Evolutionary conservation across 495 filamentous ascomycete genomes (phyloP).

Genomic region (Tuber aestivum): DNA sequence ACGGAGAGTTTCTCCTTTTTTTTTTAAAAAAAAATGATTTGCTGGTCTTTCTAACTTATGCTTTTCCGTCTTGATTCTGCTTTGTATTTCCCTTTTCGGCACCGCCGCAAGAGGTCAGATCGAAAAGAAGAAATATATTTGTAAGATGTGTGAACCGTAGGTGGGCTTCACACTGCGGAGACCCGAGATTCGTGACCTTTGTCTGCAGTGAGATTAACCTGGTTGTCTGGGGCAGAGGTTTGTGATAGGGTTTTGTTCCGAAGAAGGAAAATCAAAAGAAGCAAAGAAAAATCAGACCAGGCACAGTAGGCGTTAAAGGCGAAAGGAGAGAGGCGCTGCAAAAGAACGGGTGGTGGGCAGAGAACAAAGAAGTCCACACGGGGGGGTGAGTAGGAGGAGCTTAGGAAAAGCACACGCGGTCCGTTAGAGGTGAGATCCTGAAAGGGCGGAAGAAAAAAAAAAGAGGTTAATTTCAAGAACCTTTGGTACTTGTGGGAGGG

Average conservation of each 20-base stretch:
- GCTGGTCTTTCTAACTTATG: background rate
- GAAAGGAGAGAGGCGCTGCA: conserved; percentile 14
- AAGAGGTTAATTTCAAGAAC: conserved; percentile 13
- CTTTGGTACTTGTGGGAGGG: conserved; percentile 12
- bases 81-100: conserved; percentile 10
- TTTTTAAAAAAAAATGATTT: conserved; percentile 4
- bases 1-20: conserved; percentile 7
- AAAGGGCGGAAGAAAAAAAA: conserved; percentile 11
- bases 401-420: conserved; percentile 23
- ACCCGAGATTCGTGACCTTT: conserved; percentile 31
- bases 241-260: conserved; percentile 5
- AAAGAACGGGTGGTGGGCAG: conserved; percentile 12
- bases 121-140: conserved; percentile 12
- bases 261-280: conserved; percentile 9
- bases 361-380: conserved; percentile 19
- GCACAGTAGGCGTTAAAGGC: conserved; percentile 17
- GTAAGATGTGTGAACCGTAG: conserved; percentile 8
- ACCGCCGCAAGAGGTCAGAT: conserved; percentile 20
- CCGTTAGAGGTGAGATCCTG: conserved; percentile 28
- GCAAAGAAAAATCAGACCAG: conserved; percentile 15
- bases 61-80: background rate
- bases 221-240: conserved; percentile 9
- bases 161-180: conserved; percentile 25
- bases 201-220: background rate
- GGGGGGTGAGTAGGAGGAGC: background rate